phyloP scores from a whole-genome alignment of 495 filamentous ascomycete species.

The Penicillium paxilli region DNA sequence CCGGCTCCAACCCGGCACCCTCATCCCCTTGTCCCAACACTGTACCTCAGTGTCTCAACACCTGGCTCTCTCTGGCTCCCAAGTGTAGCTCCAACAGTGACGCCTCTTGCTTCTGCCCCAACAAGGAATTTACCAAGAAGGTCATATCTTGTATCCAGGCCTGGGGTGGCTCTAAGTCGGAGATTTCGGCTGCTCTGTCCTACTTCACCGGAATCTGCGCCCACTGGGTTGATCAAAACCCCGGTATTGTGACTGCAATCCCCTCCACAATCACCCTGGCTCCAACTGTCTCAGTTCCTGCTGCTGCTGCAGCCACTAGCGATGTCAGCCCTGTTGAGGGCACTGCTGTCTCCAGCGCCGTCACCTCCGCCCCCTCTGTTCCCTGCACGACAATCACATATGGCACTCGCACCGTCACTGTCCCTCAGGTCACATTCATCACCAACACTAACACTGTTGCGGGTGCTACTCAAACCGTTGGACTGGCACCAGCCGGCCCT shows the following conservation, averaged over 20 bases:
- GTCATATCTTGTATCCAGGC: slow-evolving; percentile 80
- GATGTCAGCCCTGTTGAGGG: neutral
- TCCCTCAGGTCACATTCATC: slow-evolving; percentile 74
- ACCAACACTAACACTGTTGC: slow-evolving; percentile 51
- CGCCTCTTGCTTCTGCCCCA: slow-evolving; percentile 82
- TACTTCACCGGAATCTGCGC: slow-evolving; percentile 95
- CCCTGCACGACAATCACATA: slow-evolving; percentile 64
- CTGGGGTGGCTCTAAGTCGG: slow-evolving; percentile 64
- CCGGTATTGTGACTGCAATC: slow-evolving; percentile 76
- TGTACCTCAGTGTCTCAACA: slow-evolving; percentile 90
- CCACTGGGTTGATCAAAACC: slow-evolving; percentile 70
- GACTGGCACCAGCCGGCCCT: slow-evolving; percentile 25
- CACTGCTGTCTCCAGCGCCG: slow-evolving; percentile 19
- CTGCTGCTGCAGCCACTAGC: slow-evolving; percentile 15
- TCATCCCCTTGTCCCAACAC: slow-evolving; percentile 62
- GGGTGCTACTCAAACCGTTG: slow-evolving; percentile 47
- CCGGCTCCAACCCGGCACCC: slow-evolving; percentile 18
- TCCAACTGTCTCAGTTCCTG: slow-evolving; percentile 31
- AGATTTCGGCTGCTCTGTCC: slow-evolving; percentile 68
- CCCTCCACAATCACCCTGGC: slow-evolving; percentile 61
- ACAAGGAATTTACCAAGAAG: slow-evolving; percentile 70
- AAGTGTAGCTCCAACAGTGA: slow-evolving; percentile 85
- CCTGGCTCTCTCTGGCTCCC: slow-evolving; percentile 69
- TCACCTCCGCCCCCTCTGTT: slow-evolving; percentile 33
- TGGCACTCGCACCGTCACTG: slow-evolving; percentile 63